phyloP scores from a whole-genome alignment of 108 stramenopile genomes.

The Conticribra weissflogii region DNA sequence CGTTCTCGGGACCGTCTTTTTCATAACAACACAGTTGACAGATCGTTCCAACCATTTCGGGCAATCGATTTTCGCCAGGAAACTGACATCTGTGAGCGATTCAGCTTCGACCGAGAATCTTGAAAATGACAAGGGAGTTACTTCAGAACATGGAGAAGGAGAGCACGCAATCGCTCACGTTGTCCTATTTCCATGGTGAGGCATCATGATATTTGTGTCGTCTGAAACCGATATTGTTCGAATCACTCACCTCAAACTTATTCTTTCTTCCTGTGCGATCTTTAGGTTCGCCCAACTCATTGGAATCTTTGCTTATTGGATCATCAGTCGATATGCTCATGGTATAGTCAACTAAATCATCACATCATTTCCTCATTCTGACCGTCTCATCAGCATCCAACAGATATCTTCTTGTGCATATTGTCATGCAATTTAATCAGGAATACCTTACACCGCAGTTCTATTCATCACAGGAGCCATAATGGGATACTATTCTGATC shows the following conservation, averaged over 20 bases:
- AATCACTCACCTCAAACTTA: not conserved
- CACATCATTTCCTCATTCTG: too few species aligned
- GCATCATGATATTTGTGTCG: too few species aligned
- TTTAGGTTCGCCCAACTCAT: conserved; percentile 34
- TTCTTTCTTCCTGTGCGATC: not conserved
- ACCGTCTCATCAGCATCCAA: too few species aligned
- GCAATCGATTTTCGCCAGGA: not conserved
- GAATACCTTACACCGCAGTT: conserved; percentile 75
- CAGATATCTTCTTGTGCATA: too few species aligned
- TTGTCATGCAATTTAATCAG: too few species aligned
- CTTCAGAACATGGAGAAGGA: not conserved
- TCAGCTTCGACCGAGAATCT: not conserved
- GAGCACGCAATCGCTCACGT: conserved; percentile 14
- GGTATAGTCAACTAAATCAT: too few species aligned
- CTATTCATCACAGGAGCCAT: conserved; percentile 77
- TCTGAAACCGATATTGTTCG: too few species aligned
- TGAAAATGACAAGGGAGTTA: not conserved
- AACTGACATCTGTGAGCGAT: not conserved
- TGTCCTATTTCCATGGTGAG: conserved; percentile 33
- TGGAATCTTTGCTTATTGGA: conserved; percentile 28
- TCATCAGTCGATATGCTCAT: conserved; percentile 34
- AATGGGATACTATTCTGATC: conserved; percentile 52
- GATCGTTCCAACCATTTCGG: not conserved
- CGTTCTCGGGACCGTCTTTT: not conserved
- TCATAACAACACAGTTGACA: not conserved